Conservation (phyloP, 257 asterid species). For the Fraxinus cuspidata region DNA sequence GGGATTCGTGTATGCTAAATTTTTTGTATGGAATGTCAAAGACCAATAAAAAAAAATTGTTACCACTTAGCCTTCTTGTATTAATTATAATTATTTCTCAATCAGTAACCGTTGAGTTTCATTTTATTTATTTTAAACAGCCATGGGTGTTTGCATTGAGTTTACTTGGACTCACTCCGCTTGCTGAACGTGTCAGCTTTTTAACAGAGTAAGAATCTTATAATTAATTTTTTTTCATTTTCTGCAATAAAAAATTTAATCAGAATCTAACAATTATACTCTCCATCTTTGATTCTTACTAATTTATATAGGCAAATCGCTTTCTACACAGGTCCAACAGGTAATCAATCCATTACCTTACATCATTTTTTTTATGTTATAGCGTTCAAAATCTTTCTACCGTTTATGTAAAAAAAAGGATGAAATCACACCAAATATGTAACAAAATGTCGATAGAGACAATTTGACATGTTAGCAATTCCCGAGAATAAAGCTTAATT, state of each 20-base stretch:
- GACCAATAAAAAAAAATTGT: too few relatives aligned
- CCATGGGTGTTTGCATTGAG: slow-evolving; percentile 89
- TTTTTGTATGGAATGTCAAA: too few relatives aligned
- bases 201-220: slow-evolving; percentile 73
- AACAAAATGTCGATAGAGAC: neutral
- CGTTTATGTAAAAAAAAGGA: neutral
- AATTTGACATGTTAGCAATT: neutral
- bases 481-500: too few relatives aligned
- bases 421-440: too few relatives aligned
- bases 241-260: neutral
- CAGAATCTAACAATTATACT: neutral
- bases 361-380: neutral
- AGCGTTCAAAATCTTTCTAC: neutral
- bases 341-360: slow-evolving; percentile 29
- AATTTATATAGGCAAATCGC: slow-evolving; percentile 80
- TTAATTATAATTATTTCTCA: too few relatives aligned
- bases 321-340: slow-evolving; percentile 89
- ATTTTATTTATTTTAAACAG: slow-evolving; percentile 34
- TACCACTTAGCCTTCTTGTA: too few relatives aligned
- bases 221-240: neutral
- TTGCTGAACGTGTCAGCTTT: slow-evolving; percentile 87
- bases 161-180: slow-evolving; percentile 79
- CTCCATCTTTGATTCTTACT: neutral
- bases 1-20: too few relatives aligned
- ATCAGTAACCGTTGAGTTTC: too few relatives aligned